Evolutionary conservation across 2,329 filamentous ascomycete species (phyloP).

Genomic region (Epichloe sibirici): DNA sequence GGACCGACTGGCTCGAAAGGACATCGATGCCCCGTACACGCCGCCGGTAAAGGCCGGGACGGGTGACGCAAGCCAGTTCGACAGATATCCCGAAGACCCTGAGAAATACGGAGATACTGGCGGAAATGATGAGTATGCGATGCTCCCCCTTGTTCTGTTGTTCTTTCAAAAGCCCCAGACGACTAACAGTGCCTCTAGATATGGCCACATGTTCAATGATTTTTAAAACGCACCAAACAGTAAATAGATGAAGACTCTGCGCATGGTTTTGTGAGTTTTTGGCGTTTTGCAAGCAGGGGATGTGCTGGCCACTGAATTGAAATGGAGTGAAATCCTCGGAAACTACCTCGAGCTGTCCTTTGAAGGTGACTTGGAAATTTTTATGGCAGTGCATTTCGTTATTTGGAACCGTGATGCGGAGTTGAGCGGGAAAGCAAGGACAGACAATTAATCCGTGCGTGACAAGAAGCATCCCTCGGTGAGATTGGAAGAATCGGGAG

Average conservation of each 20-base stretch:
- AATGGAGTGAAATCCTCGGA: neutral
- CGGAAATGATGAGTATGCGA: slow-evolving; percentile 71
- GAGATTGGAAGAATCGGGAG: neutral
- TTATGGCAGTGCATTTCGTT: neutral
- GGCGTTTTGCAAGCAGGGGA: neutral
- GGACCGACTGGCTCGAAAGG: slow-evolving; percentile 87
- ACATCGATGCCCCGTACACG: slow-evolving; percentile 96
- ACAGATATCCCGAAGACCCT: slow-evolving; percentile 94
- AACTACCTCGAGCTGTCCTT: neutral
- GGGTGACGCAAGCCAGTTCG: slow-evolving; percentile 93
- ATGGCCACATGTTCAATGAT: slow-evolving; percentile 63
- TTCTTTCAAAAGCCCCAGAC: neutral
- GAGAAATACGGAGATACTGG: slow-evolving; percentile 68
- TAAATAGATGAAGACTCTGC: neutral
- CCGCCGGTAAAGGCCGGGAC: slow-evolving; percentile 88
- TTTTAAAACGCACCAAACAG: slow-evolving; percentile 38
- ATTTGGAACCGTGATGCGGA: neutral
- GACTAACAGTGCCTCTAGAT: slow-evolving; percentile 32
- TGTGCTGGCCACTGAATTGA: neutral
- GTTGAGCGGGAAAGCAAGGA: neutral
- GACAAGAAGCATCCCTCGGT: neutral
- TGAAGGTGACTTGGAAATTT: neutral
- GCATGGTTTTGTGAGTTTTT: neutral
- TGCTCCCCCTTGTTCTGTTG: slow-evolving; percentile 17
- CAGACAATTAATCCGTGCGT: neutral